Percentiles rank a stretch among this genome's conserved stretches.
Conservation (phyloP, 2,329 filamentous ascomycete species). For the Fusarium sp. region DNA sequence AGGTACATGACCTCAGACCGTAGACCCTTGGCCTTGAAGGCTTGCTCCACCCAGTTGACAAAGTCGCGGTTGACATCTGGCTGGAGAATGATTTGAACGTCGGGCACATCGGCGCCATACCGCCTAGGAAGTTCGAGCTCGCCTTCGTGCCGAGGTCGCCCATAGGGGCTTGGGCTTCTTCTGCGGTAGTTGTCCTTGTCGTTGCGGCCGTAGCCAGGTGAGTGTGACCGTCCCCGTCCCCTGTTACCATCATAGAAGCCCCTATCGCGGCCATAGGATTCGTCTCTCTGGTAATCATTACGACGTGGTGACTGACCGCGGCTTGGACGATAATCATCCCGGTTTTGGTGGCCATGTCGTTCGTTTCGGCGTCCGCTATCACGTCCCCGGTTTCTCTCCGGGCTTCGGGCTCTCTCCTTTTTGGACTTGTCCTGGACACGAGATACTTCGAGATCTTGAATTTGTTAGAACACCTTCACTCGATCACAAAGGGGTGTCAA, state of each 20-base stretch:
- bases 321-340: constrained; percentile 75
- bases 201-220: constrained; percentile 63
- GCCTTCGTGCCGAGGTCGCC: constrained; percentile 60
- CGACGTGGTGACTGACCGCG: constrained; percentile 70
- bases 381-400: constrained; percentile 65
- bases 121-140: constrained; percentile 80
- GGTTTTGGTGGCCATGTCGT: constrained; percentile 60
- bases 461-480: constrained; percentile 9
- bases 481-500: constrained; percentile 25
- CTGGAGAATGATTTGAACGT: constrained; percentile 88
- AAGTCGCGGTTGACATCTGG: constrained; percentile 84
- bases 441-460: constrained; percentile 85
- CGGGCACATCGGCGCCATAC: constrained; percentile 80
- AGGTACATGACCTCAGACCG: constrained; percentile 84
- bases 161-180: constrained; percentile 76
- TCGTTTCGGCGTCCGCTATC: constrained; percentile 58
- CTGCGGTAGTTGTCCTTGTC: constrained; percentile 69
- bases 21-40: constrained; percentile 78
- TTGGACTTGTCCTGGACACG: constrained; percentile 83
- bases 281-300: constrained; percentile 69
- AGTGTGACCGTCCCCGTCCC: constrained; percentile 74
- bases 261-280: constrained; percentile 66
- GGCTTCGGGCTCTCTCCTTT: constrained; percentile 70
- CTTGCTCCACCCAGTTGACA: constrained; percentile 82
- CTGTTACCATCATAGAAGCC: constrained; percentile 54